phyloP scores from a whole-genome alignment of 2,329 filamentous ascomycete genomes.

The Trichophyton verrucosum region DNA sequence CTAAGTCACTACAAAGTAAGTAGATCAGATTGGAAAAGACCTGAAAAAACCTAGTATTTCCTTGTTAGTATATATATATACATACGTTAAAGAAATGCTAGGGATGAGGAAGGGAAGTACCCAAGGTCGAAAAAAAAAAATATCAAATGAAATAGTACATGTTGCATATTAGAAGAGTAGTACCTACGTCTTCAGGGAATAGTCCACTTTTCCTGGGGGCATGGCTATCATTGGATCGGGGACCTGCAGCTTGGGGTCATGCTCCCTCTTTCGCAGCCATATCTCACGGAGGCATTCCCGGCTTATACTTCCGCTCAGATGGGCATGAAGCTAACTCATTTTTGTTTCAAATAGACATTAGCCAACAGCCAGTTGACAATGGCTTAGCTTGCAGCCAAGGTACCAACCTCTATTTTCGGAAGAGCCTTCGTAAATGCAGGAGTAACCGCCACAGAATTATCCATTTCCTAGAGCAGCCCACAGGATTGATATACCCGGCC shows the following conservation, averaged over 20 bases:
- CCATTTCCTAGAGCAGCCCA: slow-evolving; percentile 14
- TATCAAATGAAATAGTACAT: background rate
- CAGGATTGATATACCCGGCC: background rate
- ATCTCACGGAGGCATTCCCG: slow-evolving; percentile 60
- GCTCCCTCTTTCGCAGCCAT: slow-evolving; percentile 50
- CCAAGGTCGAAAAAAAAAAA: background rate
- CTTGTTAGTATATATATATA: background rate
- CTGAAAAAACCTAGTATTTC: slow-evolving; percentile 53
- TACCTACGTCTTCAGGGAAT: slow-evolving; percentile 51
- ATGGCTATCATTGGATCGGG: slow-evolving; percentile 59
- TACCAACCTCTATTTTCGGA: slow-evolving; percentile 27
- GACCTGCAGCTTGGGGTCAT: slow-evolving; percentile 41
- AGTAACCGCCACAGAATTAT: slow-evolving; percentile 19
- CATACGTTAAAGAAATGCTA: background rate
- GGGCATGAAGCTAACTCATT: slow-evolving; percentile 55
- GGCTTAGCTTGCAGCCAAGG: background rate
- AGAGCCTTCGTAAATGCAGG: slow-evolving; percentile 22
- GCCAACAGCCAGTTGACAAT: no score
- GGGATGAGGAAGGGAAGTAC: background rate
- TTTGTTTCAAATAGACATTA: background rate
- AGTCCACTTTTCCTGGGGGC: slow-evolving; percentile 58
- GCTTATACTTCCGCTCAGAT: slow-evolving; percentile 67
- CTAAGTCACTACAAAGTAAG: slow-evolving; percentile 52
- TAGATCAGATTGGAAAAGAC: slow-evolving; percentile 73
- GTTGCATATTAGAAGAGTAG: no score